These are phyloP conservation scores for Tricharina praecox DNA, from an alignment of 495 filamentous ascomycete species.

Conservation along the genomic window DNA sequence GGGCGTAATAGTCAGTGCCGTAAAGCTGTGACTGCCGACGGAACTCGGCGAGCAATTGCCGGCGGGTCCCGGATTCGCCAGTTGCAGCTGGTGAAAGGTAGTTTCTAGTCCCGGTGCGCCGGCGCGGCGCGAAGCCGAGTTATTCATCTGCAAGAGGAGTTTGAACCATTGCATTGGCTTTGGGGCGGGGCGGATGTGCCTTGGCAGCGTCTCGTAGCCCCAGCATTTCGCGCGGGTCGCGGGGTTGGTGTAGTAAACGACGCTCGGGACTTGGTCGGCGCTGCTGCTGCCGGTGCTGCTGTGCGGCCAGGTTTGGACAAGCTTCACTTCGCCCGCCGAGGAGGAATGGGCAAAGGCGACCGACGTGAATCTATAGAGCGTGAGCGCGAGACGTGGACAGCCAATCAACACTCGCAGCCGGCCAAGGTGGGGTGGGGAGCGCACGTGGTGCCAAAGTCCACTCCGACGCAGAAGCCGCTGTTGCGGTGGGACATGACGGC, in stretches of 20 bases:
- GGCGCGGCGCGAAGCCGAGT: conserved; percentile 16
- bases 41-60: too few relatives aligned
- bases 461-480: too few relatives aligned
- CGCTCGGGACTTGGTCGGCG: conserved; percentile 44
- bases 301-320: conserved; percentile 68
- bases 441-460: too few relatives aligned
- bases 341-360: conserved; percentile 4
- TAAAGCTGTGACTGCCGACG: background rate
- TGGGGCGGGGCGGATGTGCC: conserved; percentile 13
- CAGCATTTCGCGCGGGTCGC: conserved; percentile 36
- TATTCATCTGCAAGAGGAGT: conserved; percentile 19
- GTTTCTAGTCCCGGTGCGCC: conserved; percentile 55
- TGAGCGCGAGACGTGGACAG: too few relatives aligned
- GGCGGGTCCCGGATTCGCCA: background rate
- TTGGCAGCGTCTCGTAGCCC: conserved; percentile 40
- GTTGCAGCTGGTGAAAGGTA: conserved; percentile 18
- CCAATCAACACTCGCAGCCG: too few relatives aligned
- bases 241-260: conserved; percentile 39
- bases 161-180: conserved; percentile 11
- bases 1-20: background rate
- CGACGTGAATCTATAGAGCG: too few relatives aligned
- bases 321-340: conserved; percentile 32
- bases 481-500: too few relatives aligned
- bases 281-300: conserved; percentile 42
- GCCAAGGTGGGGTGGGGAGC: too few relatives aligned